Conservation (phyloP, 2,329 filamentous ascomycete genomes). For the Leptographium galeiforme region DNA sequence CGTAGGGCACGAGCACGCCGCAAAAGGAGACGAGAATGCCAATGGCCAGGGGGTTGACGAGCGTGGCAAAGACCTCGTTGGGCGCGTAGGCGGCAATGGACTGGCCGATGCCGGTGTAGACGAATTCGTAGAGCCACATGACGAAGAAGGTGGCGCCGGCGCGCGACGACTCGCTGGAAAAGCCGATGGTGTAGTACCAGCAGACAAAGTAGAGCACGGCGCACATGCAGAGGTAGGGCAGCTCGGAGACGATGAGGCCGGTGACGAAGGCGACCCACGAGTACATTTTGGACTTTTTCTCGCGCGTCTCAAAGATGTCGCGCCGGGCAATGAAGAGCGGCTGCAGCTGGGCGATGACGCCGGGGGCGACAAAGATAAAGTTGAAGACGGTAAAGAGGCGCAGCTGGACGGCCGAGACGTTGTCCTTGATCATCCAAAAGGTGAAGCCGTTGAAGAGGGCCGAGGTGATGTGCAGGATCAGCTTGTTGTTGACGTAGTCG, state of each 20-base stretch:
- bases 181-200: slow-evolving; percentile 16
- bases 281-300: slow-evolving; percentile 55
- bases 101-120: slow-evolving; percentile 48
- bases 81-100: slow-evolving; percentile 48
- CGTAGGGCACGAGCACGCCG: slow-evolving; percentile 58
- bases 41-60: slow-evolving; percentile 43
- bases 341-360: slow-evolving; percentile 52
- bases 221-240: slow-evolving; percentile 34
- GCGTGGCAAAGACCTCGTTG: slow-evolving; percentile 43
- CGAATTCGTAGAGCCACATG: slow-evolving; percentile 44
- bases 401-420: slow-evolving; percentile 47
- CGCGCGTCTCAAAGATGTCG: slow-evolving; percentile 55
- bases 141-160: slow-evolving; percentile 38
- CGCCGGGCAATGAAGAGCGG: slow-evolving; percentile 57
- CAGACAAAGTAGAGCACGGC: slow-evolving; percentile 48
- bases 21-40: slow-evolving; percentile 55
- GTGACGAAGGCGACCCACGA: slow-evolving; percentile 56
- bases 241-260: slow-evolving; percentile 52
- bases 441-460: slow-evolving; percentile 48
- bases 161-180: slow-evolving; percentile 43
- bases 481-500: slow-evolving; percentile 58
- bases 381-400: slow-evolving; percentile 60
- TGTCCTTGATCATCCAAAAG: slow-evolving; percentile 34
- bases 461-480: slow-evolving; percentile 36
- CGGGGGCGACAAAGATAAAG: slow-evolving; percentile 54